phyloP scores from a whole-genome alignment of 495 filamentous ascomycete genomes.

The Pyrenula massariospora region DNA sequence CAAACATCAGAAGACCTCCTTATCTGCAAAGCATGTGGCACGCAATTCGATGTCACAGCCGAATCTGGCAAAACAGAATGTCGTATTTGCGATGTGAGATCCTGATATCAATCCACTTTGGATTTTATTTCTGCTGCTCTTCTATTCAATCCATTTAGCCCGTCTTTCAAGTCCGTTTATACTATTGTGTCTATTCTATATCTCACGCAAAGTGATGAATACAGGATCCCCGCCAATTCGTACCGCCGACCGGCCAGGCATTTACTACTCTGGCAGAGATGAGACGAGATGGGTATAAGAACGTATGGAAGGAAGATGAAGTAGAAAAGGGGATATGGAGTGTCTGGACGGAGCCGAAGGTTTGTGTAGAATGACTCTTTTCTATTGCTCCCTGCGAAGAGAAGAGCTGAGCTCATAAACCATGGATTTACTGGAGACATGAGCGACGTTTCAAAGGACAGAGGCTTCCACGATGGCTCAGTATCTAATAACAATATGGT shows the following conservation, averaged over 20 bases:
- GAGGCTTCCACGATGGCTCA: too few species aligned
- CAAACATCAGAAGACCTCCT: constrained; percentile 25
- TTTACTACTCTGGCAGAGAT: constrained; percentile 40
- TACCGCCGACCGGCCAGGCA: constrained; percentile 43
- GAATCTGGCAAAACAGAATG: constrained; percentile 36
- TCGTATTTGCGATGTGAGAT: constrained; percentile 58
- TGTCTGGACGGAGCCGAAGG: constrained; percentile 46
- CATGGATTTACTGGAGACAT: constrained; percentile 10
- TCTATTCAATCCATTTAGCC: constrained; percentile 6
- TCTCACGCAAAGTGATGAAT: too few species aligned
- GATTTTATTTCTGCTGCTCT: background rate
- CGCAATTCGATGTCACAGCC: constrained; percentile 46
- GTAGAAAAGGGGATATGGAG: constrained; percentile 30
- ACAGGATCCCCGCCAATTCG: constrained; percentile 53
- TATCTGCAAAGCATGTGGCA: constrained; percentile 60
- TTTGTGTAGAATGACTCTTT: constrained; percentile 5
- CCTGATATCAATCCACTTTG: background rate
- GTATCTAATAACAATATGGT: constrained; percentile 14
- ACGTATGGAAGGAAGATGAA: constrained; percentile 15
- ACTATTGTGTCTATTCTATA: too few species aligned
- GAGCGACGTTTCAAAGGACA: too few species aligned
- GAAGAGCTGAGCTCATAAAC: constrained; percentile 18
- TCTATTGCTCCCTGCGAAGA: background rate
- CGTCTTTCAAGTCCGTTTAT: background rate
- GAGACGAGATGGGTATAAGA: constrained; percentile 26